phyloP scores from a whole-genome alignment of 805 yeast genomes.

The Candida schatavii region DNA sequence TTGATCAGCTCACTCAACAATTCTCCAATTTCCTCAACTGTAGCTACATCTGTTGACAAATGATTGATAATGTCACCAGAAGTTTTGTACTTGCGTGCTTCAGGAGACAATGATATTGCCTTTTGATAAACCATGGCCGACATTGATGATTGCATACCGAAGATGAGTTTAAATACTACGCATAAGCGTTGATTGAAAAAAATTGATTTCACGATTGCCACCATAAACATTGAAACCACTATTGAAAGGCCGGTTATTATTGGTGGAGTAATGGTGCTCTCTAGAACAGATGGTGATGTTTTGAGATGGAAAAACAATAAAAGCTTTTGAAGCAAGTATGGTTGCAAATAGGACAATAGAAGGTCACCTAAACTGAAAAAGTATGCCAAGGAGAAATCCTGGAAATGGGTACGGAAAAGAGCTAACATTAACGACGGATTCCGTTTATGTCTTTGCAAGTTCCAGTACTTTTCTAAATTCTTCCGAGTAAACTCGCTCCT shows the following conservation, averaged over 20 bases:
- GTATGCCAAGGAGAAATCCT: conserved; percentile 16
- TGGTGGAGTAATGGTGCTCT: conserved; percentile 16
- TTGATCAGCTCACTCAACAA: conserved; percentile 19
- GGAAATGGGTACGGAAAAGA: background rate
- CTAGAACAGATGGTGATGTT: conserved; percentile 1
- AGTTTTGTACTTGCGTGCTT: conserved; percentile 27
- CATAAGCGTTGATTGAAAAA: conserved; percentile 20
- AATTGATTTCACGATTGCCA: conserved; percentile 21
- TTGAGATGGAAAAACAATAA: conserved; percentile 23
- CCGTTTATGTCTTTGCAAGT: background rate
- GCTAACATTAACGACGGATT: background rate
- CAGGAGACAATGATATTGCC: conserved; percentile 28
- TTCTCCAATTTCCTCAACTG: conserved; percentile 14
- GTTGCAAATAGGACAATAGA: conserved; percentile 21
- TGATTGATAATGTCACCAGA: conserved; percentile 35
- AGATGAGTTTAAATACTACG: conserved; percentile 12
- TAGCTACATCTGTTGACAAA: conserved; percentile 27
- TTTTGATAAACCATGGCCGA: conserved; percentile 25
- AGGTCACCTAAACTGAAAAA: conserved; percentile 26
- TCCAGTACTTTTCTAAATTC: background rate
- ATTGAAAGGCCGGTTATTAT: conserved; percentile 24
- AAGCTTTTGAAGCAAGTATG: conserved; percentile 29
- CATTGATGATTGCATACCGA: conserved; percentile 18
- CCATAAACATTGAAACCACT: conserved; percentile 24
- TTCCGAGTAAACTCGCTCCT: background rate